Base-by-base conservation (phyloP, 129 eudicot species). In the Chrysanthemum lavandulifolium region DNA sequence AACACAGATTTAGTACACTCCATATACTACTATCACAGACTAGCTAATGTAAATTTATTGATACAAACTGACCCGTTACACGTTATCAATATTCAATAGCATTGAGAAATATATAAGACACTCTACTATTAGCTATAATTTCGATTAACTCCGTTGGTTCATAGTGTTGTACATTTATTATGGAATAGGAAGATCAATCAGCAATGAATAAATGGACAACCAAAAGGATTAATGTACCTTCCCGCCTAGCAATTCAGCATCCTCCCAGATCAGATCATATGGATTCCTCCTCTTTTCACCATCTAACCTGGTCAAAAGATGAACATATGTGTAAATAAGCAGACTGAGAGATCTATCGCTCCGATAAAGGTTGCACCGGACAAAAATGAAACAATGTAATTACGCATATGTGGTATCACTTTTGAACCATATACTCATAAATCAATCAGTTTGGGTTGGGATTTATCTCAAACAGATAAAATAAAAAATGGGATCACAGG, bases 241-340 rank as follows among this genome's bases (percentile, higher is more conserved):
- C 69, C n/a, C 98, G 61, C 77, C 72, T 66, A 90, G 82, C 83
- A 90, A 76, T 21, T 82, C 80, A 25, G 19, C 85, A 86, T 94
- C 86, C 81, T 88, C 94, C 92, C 90, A 94, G 49, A 94, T 58
- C 66, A 94, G 87, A 82, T 90, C 93, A 43, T 94, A 94, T 3
- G 83, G 85, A 62, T 61, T 13, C 61, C 43, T 57, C 82, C 81
- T 85, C 72, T 72, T 65, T n/a, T 67, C 66, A 47, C 68, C 55
- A 82, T 83, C 96, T 61, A 94, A 79, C 84, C 98, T 90, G 91
- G 73, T 78, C 33, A 19, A 77, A 69, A 70, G 21, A 43, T 7
- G 2, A 9, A 52, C 73, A 71, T 43, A 71, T 54, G 73, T 51
- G 72, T 78, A 63, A 71, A 54, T 53, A 53, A 6, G 40, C 12